A percentile compares a stretch with the other conserved stretches of the same genome.
Conservation (phyloP, 1,139 yeast genomes). For the Groenewaldozyma sp. region DNA sequence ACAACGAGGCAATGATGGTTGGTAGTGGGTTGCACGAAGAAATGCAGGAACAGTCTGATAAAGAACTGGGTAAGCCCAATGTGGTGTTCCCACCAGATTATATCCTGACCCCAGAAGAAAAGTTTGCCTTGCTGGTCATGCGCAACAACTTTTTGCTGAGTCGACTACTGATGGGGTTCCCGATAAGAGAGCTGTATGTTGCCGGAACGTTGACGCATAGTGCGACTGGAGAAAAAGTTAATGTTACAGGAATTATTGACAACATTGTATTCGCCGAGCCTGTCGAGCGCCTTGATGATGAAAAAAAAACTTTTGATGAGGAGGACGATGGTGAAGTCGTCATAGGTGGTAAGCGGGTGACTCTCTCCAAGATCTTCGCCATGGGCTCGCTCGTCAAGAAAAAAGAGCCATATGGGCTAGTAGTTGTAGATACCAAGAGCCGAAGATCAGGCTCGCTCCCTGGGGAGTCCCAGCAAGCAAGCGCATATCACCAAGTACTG, state of each 20-base stretch:
- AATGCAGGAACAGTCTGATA: conserved; percentile 19
- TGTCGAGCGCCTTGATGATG: conserved; percentile 5
- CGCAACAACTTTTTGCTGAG: conserved; percentile 10
- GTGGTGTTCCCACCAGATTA: conserved; percentile 6
- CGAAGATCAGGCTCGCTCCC: conserved; percentile 16
- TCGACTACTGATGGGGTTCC: not conserved
- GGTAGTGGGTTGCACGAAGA: conserved; percentile 25
- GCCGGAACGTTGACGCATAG: conserved; percentile 19
- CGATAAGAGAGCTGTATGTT: conserved; percentile 27
- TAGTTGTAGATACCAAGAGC: conserved; percentile 28
- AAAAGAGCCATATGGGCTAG: no score
- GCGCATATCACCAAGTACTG: conserved; percentile 29
- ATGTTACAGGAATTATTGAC: conserved; percentile 28
- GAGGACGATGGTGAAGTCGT: no score
- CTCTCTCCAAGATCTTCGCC: no score
- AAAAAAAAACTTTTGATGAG: no score
- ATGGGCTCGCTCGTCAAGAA: no score
- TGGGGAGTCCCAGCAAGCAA: conserved; percentile 16
- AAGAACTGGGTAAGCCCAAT: conserved; percentile 5
- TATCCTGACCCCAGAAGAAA: conserved; percentile 11
- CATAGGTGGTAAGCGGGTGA: no score
- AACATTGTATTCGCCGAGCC: conserved; percentile 2
- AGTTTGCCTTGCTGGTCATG: conserved; percentile 15
- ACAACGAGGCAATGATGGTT: conserved; percentile 15
- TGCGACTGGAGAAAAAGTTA: conserved; percentile 3